Conservation (phyloP, 306 rosid genomes). For the Cucumis cinereus region DNA sequence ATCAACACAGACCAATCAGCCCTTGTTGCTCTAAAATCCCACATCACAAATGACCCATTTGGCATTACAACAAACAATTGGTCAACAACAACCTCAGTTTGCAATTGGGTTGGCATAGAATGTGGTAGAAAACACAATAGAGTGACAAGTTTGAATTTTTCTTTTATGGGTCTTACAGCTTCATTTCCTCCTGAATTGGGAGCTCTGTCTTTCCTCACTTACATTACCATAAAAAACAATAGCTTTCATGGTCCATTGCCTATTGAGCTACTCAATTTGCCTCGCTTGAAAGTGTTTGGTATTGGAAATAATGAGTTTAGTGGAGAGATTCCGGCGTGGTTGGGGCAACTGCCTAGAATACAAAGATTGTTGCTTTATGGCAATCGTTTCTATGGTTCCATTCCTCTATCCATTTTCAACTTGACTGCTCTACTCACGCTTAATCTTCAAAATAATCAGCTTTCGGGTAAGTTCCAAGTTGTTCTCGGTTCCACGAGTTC, state of each 20-base stretch:
- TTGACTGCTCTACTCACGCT: neutral
- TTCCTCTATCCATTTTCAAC: conserved; percentile 7
- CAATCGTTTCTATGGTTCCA: neutral
- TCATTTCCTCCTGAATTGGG: conserved; percentile 11
- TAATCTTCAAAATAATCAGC: conserved; percentile 4
- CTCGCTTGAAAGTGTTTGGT: neutral
- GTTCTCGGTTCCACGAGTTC: no score
- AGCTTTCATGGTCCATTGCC: conserved; percentile 11
- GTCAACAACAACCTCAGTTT: neutral
- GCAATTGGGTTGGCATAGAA: conserved; percentile 16
- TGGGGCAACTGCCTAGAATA: neutral
- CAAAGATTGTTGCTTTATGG: neutral
- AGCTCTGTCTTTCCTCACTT: conserved; percentile 10
- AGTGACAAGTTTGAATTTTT: conserved; percentile 4
- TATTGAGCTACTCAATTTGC: neutral
- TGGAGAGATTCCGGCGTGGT: conserved; percentile 6
- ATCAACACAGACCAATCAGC: conserved; percentile 12
- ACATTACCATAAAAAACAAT: conserved; percentile 1
- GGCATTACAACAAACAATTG: conserved; percentile 1
- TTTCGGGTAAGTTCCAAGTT: neutral
- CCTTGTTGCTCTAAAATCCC: conserved; percentile 12
- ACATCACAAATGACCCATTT: conserved; percentile 5
- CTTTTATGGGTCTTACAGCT: conserved; percentile 5
- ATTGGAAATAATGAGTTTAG: neutral
- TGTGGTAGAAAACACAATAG: neutral